Evolutionary conservation across 164 flowering plant genomes (phyloP).

Genomic region (Houttuynia cordata): DNA sequence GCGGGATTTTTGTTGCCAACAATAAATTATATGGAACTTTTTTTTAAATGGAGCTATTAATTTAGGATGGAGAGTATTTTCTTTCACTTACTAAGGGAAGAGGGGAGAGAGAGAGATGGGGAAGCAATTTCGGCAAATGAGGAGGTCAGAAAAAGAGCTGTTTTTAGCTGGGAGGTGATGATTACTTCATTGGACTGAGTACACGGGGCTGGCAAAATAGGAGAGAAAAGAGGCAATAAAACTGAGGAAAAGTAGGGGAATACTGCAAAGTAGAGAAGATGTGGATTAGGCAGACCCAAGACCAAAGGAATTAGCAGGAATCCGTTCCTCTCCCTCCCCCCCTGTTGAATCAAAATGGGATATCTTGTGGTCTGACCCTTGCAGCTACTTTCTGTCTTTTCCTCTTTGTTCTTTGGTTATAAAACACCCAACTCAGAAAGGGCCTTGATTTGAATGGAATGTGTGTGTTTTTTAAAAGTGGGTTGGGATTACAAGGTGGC

Average conservation of each 20-base stretch:
- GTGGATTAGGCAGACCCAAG: slow-evolving; percentile 19
- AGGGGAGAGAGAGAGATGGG: slow-evolving; percentile 8
- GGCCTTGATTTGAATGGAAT: slow-evolving; percentile 35
- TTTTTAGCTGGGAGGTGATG: slow-evolving; percentile 24
- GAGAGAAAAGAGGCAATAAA: slow-evolving; percentile 4
- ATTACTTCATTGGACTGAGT: slow-evolving; percentile 31
- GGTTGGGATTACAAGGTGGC: slow-evolving; percentile 7
- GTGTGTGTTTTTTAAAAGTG: slow-evolving; percentile 11
- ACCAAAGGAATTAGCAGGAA: too few relatives aligned
- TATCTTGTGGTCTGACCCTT: slow-evolving; percentile 14
- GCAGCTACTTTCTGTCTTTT: too few relatives aligned
- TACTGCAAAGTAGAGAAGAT: slow-evolving; percentile 17
- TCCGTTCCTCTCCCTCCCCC: too few relatives aligned
- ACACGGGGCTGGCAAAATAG: slow-evolving; percentile 18
- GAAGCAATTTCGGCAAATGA: slow-evolving; percentile 8
- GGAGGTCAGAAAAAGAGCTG: slow-evolving; percentile 11
- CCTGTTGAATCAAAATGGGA: slow-evolving; percentile 13
- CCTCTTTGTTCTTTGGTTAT: slow-evolving; percentile 33
- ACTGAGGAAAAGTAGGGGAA: slow-evolving; percentile 13
- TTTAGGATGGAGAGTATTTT: too few relatives aligned
- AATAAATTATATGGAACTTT: too few relatives aligned
- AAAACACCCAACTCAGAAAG: slow-evolving; percentile 56
- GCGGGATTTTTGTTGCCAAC: too few relatives aligned
- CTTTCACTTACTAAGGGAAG: slow-evolving; percentile 10
- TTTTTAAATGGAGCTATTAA: too few relatives aligned